Base-by-base conservation (phyloP, 768 basidiomycete genomes). In the Lentinus tigrinus region DNA sequence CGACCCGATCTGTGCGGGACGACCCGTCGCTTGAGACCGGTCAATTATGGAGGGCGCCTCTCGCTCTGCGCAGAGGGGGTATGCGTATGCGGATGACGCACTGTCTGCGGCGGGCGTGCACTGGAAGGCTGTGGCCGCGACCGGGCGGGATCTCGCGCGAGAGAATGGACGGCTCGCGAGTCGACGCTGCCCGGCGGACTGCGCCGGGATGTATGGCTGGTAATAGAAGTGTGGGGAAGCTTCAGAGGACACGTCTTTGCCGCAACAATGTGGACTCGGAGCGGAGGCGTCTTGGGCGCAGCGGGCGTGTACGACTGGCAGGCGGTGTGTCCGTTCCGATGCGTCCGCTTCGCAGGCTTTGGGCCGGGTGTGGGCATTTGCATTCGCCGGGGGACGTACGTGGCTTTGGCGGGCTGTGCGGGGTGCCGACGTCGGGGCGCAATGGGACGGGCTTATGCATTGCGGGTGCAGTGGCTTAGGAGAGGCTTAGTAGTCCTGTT, bases 201-300 rank as follows among this genome's bases (percentile, higher is more conserved):
- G 39, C 21, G 52, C 42, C 40, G 42, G 31, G 4, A 42, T 16
- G 44, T 17, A n/a, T 17, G 42, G 36, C 36, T 37, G 36, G 36
- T 37, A 43, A 21, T 11, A 16, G 42, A 6, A 46, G 57, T 40
- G 52, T 48, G 57, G 57, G 49, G 57, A 53, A 53, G 57, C 52
- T 42, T 26, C 27, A 40, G 26, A 53, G 38, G 57, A 38, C n/a
- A 19, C 24, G 37, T n/a, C 24, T 46, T 23, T 46, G 39, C 19
- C 16, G 39, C 39, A n/a, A 40, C 39, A 40, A 40, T 16, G 39
- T 11, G 39, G 39, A 8, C 39, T 40, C 39, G 43, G 43, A 46
- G 43, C 43, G 43, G 43, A 46, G 43, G 21, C 10, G 43, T 40
- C 16, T 40, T 40, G 14, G 38, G 47, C 47, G 43, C 43, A 46